Evolutionary conservation across 1,284 basidiomycete species (phyloP), one percentile per base, ranked within the genome.

Genomic region (Grifola frondosa): DNA sequence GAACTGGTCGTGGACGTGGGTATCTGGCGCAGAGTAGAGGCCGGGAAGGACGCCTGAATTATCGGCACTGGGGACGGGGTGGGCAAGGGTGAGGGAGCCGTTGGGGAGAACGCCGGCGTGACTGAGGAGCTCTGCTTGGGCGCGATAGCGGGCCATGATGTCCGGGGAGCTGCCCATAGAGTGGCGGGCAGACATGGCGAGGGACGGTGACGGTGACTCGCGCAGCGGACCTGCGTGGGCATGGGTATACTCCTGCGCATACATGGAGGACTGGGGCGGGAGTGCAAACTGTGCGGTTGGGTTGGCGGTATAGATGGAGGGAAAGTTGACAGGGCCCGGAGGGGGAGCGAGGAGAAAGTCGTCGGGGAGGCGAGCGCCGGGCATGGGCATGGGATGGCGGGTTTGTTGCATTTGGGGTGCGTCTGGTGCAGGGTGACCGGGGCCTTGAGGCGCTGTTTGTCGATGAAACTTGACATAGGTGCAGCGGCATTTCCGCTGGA

Each of bases 401-500:
- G 48, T 40, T 22, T 55, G 46, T 25, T 46, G 43, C 19, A 30
- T 33, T 30, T 51, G 53, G 40, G 51, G 42, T 24, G 60, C 43
- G 12, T 55, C 44, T 15, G 55, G 52, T 30, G 63, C 44, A 6
- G 64, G 66, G 36, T 78, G 85, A 13, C 84, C 85, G 13, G 85
- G 84, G 6, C 85, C 85, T 7, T 76, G 72, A 15, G 86, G 84
- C 1, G 84, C 85, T 0, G 86, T 87, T 56, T 88, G 87, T n/a
- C 83, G 77, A 58, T 87, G 84, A 56, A 89, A 88, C 59, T 92
- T 91, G 67, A 88, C 81, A 61, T 85, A 93, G 0, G 88, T 89
- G 67, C 91, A 94, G 4, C 81, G 74, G 46, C 74, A 75, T 59
- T 88, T 88, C 35, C 86, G 79, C 51, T 84, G 76, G 1, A 81